phyloP scores from a whole-genome alignment of 2,329 filamentous ascomycete species.

The Ophiosphaerella herpotricha region DNA sequence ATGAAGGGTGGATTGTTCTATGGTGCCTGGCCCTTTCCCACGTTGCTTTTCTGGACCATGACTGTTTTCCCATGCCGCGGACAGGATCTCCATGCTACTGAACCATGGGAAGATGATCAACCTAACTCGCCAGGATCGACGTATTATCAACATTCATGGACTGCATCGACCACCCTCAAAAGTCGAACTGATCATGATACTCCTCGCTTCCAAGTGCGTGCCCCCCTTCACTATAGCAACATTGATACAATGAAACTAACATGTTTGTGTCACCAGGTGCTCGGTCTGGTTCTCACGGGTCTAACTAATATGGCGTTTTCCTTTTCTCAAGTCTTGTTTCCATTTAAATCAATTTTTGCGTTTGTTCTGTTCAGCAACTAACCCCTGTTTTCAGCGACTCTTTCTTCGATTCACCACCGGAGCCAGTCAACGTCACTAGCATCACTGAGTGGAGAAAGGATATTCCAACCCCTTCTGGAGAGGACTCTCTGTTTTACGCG shows the following conservation, averaged over 20 bases:
- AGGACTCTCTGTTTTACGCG: slow-evolving; percentile 42
- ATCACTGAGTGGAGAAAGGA: slow-evolving; percentile 50
- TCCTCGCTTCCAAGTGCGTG: slow-evolving; percentile 23
- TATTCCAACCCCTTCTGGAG: slow-evolving; percentile 39
- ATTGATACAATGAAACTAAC: slow-evolving; percentile 16
- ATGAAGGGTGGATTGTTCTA: slow-evolving; percentile 20
- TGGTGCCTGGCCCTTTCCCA: slow-evolving; percentile 10
- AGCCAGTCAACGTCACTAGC: slow-evolving; percentile 42
- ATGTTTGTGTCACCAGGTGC: slow-evolving; percentile 8
- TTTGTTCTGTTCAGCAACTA: slow-evolving; percentile 39
- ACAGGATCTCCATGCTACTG: no score
- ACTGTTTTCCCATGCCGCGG: not conserved
- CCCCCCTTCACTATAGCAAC: not conserved
- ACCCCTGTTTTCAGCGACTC: slow-evolving; percentile 46
- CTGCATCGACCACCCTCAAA: not conserved
- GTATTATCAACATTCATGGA: not conserved
- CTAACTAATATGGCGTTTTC: slow-evolving; percentile 47
- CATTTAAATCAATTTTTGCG: slow-evolving; percentile 18
- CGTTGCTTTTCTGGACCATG: slow-evolving; percentile 3
- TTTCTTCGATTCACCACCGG: slow-evolving; percentile 43
- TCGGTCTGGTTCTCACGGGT: slow-evolving; percentile 5
- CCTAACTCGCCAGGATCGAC: no score
- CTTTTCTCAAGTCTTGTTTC: slow-evolving; percentile 24
- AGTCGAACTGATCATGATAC: not conserved
- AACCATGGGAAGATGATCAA: no score